Percentiles rank a stretch among this genome's conserved stretches.
Evolutionary conservation across 441 rosid genomes (phyloP).

Genomic region (Theobroma grandiflorum): DNA sequence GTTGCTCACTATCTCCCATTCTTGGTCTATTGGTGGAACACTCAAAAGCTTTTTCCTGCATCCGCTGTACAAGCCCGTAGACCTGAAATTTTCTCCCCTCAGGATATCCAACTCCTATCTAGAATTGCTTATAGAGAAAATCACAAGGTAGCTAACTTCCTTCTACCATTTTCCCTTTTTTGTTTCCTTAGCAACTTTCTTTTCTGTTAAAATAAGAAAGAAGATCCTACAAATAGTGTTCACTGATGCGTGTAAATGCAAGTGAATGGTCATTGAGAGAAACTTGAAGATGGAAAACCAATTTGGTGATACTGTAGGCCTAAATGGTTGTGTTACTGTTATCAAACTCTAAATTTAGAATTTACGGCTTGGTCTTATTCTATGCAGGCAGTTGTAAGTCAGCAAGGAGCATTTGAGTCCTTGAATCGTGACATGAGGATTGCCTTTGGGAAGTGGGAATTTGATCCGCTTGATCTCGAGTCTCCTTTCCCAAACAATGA

Average conservation of each 20-base stretch:
- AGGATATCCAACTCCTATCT: conserved; percentile 51
- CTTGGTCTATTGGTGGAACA: conserved; percentile 71
- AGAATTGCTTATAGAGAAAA: conserved; percentile 23
- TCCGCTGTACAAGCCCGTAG: conserved; percentile 42
- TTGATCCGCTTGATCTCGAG: conserved; percentile 54
- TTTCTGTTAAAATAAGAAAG: background rate
- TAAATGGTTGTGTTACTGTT: background rate
- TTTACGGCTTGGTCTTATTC: background rate
- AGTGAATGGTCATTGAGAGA: background rate
- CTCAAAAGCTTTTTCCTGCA: conserved; percentile 60
- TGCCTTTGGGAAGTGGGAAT: conserved; percentile 70
- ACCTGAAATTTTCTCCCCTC: conserved; percentile 46
- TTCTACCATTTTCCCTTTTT: background rate
- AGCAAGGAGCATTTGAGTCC: conserved; percentile 60
- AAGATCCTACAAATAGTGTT: background rate
- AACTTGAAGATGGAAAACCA: background rate
- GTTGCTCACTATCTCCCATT: conserved; percentile 62
- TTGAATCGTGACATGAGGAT: conserved; percentile 53
- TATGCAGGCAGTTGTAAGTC: conserved; percentile 44
- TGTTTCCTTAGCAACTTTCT: background rate
- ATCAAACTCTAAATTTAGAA: background rate
- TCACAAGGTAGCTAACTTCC: conserved; percentile 32
- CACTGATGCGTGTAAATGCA: background rate
- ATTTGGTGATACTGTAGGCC: background rate
- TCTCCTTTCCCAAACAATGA: conserved; percentile 54